Evolutionary conservation across 2,329 filamentous ascomycete species (phyloP), one percentile per base, ranked within the genome.

Genomic region (Alternaria panax): DNA sequence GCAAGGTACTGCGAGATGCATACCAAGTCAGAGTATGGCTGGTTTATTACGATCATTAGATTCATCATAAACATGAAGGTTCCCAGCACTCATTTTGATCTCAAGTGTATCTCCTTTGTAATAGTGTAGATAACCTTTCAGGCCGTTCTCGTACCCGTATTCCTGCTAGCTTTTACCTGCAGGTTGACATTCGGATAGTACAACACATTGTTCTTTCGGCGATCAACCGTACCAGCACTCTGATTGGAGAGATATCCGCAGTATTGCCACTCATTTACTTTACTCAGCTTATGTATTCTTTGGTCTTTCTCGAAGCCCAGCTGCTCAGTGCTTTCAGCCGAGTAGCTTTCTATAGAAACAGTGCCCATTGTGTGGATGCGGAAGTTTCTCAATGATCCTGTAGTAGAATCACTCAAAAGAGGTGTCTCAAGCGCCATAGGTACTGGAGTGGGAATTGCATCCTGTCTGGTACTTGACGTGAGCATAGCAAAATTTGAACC

Each of bases 391-490:
- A 14, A 14, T 14, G 30, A 12, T 5, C 30, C 16, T 34, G 11
- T 34, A 14, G 16, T 6, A 2, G 12, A 14, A 34, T 5, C 30
- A 34, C 30, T 16, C 2, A 6, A 34, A 14, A 14, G 14, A 34
- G 12, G 4, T 3, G 16, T 14, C 0, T 0, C 12, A 34, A 14
- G 5, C 0, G 12, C 16, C 0, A 0, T 0, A 16, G 4, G 11
- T 2, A 0, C 5, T 7, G 12, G 30, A 7, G 30, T 6, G 12
- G 14, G 12, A 34, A 5, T 12, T 1, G 30, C 3, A 34, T 34
- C 30, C 4, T 34, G 11, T 14, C 16, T 3, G 12, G 30, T 14
- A 34, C 14, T 16, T 34, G 30, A 6, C 12, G 30, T 14, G 30
- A 14, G 12, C 7, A 34, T 34, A 14, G 12, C 16, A 34, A 12